phyloP scores from a whole-genome alignment of 331 rosid genomes.

The Phaseolus coccineus region DNA sequence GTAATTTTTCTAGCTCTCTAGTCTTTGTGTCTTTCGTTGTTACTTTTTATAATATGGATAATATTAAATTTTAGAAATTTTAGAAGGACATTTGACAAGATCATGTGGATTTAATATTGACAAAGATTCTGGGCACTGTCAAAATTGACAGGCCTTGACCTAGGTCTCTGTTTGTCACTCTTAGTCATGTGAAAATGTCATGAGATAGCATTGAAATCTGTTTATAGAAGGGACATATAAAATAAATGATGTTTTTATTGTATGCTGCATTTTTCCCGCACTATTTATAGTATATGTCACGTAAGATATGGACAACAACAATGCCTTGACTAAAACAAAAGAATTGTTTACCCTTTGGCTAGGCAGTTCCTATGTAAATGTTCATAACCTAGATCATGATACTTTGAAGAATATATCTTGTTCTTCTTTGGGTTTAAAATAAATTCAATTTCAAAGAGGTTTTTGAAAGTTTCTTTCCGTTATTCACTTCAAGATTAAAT shows the following conservation, averaged over 20 bases:
- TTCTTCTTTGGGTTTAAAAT: conserved; percentile 37
- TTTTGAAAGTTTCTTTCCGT: conserved; percentile 15
- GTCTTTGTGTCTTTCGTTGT: conserved; percentile 19
- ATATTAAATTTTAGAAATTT: conserved; percentile 35
- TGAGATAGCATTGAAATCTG: conserved; percentile 11
- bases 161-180: background rate
- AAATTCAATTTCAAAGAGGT: conserved; percentile 1
- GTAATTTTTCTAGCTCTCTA: conserved; percentile 60
- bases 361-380: conserved; percentile 37
- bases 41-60: conserved; percentile 23
- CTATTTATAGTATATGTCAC: background rate
- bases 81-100: background rate
- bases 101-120: conserved; percentile 9
- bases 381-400: conserved; percentile 14
- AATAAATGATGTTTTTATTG: conserved; percentile 22
- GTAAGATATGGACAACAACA: background rate
- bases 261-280: conserved; percentile 17
- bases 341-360: conserved; percentile 7
- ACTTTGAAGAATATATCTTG: conserved; percentile 9
- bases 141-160: conserved; percentile 2
- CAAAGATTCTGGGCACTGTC: background rate
- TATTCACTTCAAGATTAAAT: conserved; percentile 39
- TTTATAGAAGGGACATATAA: conserved; percentile 14
- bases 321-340: background rate
- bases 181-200: conserved; percentile 12